Evolutionary conservation across 2,329 filamentous ascomycete species (phyloP).

Genomic region (Chrysosporium queenslandicum): DNA sequence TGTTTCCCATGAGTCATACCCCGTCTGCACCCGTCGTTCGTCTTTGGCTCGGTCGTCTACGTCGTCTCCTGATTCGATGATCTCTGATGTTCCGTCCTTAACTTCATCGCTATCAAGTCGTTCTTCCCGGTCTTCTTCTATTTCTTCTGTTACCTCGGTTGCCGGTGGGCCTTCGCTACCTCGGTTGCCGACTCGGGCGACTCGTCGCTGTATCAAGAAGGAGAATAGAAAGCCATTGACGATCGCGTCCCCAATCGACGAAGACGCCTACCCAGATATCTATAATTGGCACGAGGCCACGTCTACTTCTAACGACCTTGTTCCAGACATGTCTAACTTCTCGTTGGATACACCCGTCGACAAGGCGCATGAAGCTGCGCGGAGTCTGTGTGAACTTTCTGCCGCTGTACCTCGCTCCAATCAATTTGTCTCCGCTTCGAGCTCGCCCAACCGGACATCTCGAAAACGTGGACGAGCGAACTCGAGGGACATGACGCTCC

Average conservation of each 20-base stretch:
- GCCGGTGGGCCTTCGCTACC: conserved; percentile 24
- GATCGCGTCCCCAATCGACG: conserved; percentile 33
- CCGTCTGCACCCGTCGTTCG: conserved; percentile 38
- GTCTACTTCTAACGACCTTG: conserved; percentile 19
- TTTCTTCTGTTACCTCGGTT: conserved; percentile 36
- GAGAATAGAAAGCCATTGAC: conserved; percentile 23
- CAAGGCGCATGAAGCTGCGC: conserved; percentile 31
- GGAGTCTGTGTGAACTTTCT: conserved; percentile 35
- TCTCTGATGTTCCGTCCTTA: conserved; percentile 49
- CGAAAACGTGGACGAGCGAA: conserved; percentile 35
- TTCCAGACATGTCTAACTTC: conserved; percentile 30
- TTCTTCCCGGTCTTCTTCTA: conserved; percentile 44
- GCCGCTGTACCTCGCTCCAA: conserved; percentile 24
- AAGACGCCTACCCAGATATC: conserved; percentile 26
- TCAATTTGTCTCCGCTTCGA: neutral
- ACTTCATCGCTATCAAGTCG: conserved; percentile 41
- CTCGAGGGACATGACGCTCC: conserved; percentile 31
- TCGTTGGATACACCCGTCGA: conserved; percentile 27
- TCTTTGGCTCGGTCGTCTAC: conserved; percentile 43
- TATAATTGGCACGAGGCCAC: conserved; percentile 31
- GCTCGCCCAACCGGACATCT: conserved; percentile 14
- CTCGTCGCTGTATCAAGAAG: conserved; percentile 28
- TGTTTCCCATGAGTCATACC: conserved; percentile 39
- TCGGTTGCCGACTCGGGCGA: conserved; percentile 33
- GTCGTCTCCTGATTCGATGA: conserved; percentile 53